Evolutionary conservation across 83 land plant species (phyloP).

Genomic region (Isoetes engelmannii): DNA sequence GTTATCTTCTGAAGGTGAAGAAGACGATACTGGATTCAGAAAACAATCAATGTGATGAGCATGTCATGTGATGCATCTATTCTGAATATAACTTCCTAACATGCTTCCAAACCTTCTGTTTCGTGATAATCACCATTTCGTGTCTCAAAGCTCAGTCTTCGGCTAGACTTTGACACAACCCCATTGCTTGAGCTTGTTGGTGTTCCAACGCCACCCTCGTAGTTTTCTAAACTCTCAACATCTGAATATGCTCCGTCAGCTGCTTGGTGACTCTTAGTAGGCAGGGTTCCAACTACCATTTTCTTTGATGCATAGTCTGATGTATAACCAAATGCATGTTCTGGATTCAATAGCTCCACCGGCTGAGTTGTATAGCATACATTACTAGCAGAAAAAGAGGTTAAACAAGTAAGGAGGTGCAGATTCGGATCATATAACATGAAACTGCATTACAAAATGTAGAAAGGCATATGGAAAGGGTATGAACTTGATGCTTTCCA

Average conservation of each 20-base stretch:
- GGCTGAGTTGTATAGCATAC: slow-evolving; percentile 93
- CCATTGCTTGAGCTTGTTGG: not conserved
- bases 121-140: not conserved
- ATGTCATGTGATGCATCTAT: not conserved
- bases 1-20: slow-evolving; percentile 34
- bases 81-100: not conserved
- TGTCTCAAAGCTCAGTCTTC: not conserved
- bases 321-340: slow-evolving; percentile 22
- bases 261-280: not conserved
- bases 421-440: not conserved
- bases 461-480: not conserved
- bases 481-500: slow-evolving; percentile 64
- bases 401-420: not conserved
- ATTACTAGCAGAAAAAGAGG: slow-evolving; percentile 44
- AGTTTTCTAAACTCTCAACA: not conserved
- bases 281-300: not conserved
- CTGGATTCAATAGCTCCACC: slow-evolving; percentile 71
- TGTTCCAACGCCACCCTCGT: not conserved
- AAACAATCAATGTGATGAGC: not conserved
- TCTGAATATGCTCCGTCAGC: not conserved
- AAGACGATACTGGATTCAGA: slow-evolving; percentile 7
- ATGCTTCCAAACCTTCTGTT: not conserved
- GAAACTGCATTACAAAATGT: not conserved
- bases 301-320: slow-evolving; percentile 13
- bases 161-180: not conserved